Conservation (phyloP, 495 filamentous ascomycete species). For the Aspergillus biplanus region DNA sequence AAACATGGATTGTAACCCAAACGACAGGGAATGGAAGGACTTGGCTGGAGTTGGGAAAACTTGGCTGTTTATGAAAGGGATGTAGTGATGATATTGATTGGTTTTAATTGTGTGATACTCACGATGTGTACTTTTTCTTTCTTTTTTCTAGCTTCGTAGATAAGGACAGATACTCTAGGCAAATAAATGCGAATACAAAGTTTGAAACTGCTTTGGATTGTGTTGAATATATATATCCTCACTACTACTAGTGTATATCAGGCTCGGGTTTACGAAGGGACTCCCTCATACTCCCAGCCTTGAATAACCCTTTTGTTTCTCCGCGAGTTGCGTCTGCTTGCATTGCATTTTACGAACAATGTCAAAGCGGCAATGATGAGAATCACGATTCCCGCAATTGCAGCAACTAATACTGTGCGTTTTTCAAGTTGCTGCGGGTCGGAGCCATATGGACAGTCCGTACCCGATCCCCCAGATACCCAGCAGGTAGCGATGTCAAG, state of each 20-base stretch:
- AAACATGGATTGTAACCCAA: constrained; percentile 1
- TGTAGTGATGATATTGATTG: neutral
- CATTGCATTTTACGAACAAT: constrained; percentile 65
- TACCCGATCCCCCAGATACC: constrained; percentile 54
- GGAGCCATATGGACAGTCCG: constrained; percentile 57
- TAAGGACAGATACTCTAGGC: constrained; percentile 17
- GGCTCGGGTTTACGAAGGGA: constrained; percentile 50
- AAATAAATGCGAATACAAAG: constrained; percentile 3
- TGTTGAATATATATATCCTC: no score
- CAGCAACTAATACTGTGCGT: constrained; percentile 59
- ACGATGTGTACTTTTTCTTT: constrained; percentile 9
- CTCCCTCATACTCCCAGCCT: constrained; percentile 70
- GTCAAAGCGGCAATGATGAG: constrained; percentile 61
- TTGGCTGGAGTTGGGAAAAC: neutral
- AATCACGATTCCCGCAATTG: constrained; percentile 62
- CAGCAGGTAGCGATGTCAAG: constrained; percentile 60
- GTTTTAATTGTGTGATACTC: constrained; percentile 16
- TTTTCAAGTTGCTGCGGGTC: constrained; percentile 41
- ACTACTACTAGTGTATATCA: no score
- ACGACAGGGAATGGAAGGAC: neutral
- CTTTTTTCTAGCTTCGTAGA: constrained; percentile 14
- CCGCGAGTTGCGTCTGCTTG: constrained; percentile 56
- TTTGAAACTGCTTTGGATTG: neutral
- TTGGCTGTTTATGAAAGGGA: constrained; percentile 6
- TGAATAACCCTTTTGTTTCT: constrained; percentile 54